Percentiles rank a stretch among this genome's conserved stretches.
These are phyloP conservation scores for Mycosphaerelloides madeirae DNA, from an alignment of 2,329 filamentous ascomycete species.

Conservation along the genomic window DNA sequence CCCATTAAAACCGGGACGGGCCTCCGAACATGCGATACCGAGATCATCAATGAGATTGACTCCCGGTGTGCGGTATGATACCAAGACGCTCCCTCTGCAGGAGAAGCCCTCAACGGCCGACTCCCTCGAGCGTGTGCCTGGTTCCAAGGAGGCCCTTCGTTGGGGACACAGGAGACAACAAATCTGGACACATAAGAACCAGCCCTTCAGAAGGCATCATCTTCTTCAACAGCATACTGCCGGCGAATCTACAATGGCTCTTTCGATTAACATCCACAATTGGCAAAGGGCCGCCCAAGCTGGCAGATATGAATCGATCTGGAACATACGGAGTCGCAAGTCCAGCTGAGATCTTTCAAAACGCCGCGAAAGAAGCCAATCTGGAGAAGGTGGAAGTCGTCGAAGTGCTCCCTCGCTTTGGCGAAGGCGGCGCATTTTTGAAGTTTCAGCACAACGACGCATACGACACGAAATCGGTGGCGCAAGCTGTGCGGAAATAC, in stretches of 20 bases:
- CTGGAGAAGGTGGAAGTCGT: conserved; percentile 58
- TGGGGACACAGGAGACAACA: conserved; percentile 41
- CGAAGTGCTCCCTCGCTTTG: conserved; percentile 76
- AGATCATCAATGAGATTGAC: no score
- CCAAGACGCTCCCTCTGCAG: no score
- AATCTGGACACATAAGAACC: conserved; percentile 76
- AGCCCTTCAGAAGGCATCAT: conserved; percentile 73
- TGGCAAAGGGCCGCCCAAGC: conserved; percentile 23
- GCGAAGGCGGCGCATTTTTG: conserved; percentile 90
- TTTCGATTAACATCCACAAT: conserved; percentile 48
- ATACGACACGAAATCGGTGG: conserved; percentile 51
- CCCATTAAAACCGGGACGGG: no score
- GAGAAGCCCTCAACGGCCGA: not conserved
- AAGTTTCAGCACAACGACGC: conserved; percentile 63
- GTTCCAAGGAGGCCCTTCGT: conserved; percentile 11
- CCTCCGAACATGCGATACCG: no score
- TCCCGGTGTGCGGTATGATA: no score
- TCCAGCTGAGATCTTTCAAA: conserved; percentile 51
- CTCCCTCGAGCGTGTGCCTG: not conserved
- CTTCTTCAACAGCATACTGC: conserved; percentile 90
- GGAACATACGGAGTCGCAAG: conserved; percentile 46
- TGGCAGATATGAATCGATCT: conserved; percentile 8
- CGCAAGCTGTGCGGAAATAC: conserved; percentile 57
- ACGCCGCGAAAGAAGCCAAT: conserved; percentile 26
- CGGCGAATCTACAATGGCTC: conserved; percentile 66